phyloP scores from a whole-genome alignment of 257 asterid genomes.

The Penstemon newberryi region DNA sequence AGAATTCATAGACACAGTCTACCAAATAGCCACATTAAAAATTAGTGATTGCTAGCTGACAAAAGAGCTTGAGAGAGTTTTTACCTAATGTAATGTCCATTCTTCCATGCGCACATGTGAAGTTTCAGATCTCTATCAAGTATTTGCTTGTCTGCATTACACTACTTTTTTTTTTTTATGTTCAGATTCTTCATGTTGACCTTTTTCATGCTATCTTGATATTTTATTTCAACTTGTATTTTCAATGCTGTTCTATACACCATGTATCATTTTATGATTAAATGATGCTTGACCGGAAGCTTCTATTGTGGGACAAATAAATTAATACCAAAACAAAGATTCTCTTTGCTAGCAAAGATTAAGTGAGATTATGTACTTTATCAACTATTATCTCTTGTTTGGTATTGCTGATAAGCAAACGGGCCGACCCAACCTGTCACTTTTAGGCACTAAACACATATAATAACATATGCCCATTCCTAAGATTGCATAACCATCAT shows the following conservation, averaged over 20 bases:
- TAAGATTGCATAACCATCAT: too few relatives aligned
- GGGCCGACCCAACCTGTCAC: too few relatives aligned
- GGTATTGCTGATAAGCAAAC: too few relatives aligned
- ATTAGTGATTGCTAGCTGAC: conserved; percentile 33
- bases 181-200: conserved; percentile 31
- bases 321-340: too few relatives aligned
- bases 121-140: conserved; percentile 29
- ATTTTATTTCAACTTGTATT: conserved; percentile 24
- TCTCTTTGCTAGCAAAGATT: too few relatives aligned
- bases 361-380: too few relatives aligned
- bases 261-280: conserved; percentile 18
- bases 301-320: conserved; percentile 11
- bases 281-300: conserved; percentile 12
- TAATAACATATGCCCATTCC: too few relatives aligned
- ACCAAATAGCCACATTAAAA: conserved; percentile 15
- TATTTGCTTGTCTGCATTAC: conserved; percentile 27
- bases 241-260: conserved; percentile 21
- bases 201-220: conserved; percentile 22
- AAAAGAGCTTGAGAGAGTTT: conserved; percentile 27
- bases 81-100: conserved; percentile 25
- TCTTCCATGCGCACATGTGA: conserved; percentile 39
- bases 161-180: conserved; percentile 19
- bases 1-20: conserved; percentile 8
- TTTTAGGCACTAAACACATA: too few relatives aligned
- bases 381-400: too few relatives aligned